A percentile compares a stretch with the other conserved stretches of the same genome.
Evolutionary conservation across 148 eudicot genomes (phyloP).

Genomic region (Spergularia marina): DNA sequence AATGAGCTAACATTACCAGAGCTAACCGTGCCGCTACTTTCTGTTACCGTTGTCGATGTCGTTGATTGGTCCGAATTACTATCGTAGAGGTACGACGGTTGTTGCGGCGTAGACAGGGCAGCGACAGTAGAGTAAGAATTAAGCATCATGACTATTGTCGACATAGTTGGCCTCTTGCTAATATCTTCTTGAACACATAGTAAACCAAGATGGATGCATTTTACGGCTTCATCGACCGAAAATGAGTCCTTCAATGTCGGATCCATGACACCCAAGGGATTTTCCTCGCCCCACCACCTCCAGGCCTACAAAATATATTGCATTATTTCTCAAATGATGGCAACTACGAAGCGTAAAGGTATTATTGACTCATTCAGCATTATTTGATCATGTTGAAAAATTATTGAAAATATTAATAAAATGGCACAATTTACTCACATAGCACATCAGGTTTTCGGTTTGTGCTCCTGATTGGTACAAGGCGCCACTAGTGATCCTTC

Average conservation of each 20-base stretch:
- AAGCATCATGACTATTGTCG: conserved; percentile 3
- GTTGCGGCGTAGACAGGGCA: too few species aligned
- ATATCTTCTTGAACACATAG: conserved; percentile 28
- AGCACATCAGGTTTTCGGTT: neutral
- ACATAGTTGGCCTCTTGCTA: conserved; percentile 21
- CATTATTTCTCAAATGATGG: too few species aligned
- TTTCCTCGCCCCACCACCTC: conserved; percentile 21
- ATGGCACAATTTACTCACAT: conserved; percentile 6
- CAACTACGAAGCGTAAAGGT: neutral
- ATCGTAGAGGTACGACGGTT: too few species aligned
- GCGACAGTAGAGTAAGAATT: neutral
- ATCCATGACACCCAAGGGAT: conserved; percentile 21
- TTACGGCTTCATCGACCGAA: conserved; percentile 22
- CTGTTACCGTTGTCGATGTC: too few species aligned
- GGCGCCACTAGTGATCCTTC: neutral
- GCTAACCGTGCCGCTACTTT: neutral
- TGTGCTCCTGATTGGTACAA: neutral
- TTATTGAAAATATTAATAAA: neutral
- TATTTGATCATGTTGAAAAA: neutral
- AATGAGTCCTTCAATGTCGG: conserved; percentile 11
- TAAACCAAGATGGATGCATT: conserved; percentile 27
- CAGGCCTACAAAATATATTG: conserved; percentile 11
- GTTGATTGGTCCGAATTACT: too few species aligned
- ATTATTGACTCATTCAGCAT: neutral
- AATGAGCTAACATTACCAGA: neutral